phyloP scores from a whole-genome alignment of 345 rosid species.

The Moricandia moricandioides region DNA sequence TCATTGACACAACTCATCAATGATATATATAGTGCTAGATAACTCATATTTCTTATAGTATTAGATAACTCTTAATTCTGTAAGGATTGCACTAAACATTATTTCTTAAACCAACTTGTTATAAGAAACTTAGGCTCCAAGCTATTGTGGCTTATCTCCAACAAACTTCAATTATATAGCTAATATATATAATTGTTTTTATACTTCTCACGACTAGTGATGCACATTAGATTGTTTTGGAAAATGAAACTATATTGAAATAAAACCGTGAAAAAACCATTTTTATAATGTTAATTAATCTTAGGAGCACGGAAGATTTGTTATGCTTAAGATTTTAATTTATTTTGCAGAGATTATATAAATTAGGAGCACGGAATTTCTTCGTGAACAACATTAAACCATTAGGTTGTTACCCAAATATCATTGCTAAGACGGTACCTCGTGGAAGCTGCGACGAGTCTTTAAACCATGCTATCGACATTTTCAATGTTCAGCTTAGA shows the following conservation, averaged over 20 bases:
- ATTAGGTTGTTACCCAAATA: constrained; percentile 31
- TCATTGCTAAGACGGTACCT: constrained; percentile 7
- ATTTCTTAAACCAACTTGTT: too few relatives aligned
- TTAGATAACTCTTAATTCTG: too few relatives aligned
- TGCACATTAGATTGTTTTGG: background rate
- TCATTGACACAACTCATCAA: too few relatives aligned
- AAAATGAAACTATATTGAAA: background rate
- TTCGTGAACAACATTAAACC: constrained; percentile 32
- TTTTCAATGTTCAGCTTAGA: constrained; percentile 22
- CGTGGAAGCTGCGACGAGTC: constrained; percentile 23
- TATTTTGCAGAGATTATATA: constrained; percentile 19
- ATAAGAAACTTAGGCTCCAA: too few relatives aligned
- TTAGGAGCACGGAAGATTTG: background rate
- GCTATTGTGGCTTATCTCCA: too few relatives aligned
- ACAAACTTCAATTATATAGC: too few relatives aligned
- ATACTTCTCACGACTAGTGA: background rate
- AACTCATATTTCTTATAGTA: too few relatives aligned
- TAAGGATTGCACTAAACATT: too few relatives aligned
- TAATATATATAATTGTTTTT: too few relatives aligned
- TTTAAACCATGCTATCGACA: constrained; percentile 3
- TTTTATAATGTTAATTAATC: background rate
- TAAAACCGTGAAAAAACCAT: background rate
- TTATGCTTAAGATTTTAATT: background rate
- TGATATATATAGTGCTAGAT: too few relatives aligned
- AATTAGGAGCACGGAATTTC: constrained; percentile 31